Evolutionary conservation across 768 basidiomycete species (phyloP).

Genomic region (Boletus barrowsii): DNA sequence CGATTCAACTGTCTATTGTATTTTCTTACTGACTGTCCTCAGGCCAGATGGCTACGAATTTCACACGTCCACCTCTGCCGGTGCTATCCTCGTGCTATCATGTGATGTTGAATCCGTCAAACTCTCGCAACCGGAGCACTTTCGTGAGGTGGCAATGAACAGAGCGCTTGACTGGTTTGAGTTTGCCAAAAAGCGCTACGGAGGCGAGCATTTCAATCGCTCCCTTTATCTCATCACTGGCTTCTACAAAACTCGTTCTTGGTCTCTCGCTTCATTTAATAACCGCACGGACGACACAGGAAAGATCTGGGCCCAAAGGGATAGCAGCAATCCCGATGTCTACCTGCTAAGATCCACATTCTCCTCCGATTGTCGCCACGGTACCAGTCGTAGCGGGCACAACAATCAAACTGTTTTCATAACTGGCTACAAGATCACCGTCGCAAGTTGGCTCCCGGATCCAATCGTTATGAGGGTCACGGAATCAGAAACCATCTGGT

Average conservation of each 20-base stretch:
- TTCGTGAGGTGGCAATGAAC: background rate
- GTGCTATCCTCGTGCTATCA: background rate
- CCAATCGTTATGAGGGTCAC: background rate
- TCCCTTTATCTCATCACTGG: slow-evolving; percentile 5
- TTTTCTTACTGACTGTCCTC: background rate
- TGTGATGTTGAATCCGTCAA: background rate
- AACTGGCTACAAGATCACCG: background rate
- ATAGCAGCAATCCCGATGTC: background rate
- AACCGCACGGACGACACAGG: background rate
- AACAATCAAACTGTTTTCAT: slow-evolving; percentile 1
- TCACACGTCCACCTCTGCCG: background rate
- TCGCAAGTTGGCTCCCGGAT: background rate
- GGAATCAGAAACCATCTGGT: background rate
- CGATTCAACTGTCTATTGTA: background rate
- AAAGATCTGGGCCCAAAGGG: background rate
- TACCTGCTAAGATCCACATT: background rate
- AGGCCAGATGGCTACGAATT: background rate
- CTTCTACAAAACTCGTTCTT: background rate
- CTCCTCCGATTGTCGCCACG: background rate
- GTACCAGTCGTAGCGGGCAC: background rate
- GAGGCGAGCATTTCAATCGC: background rate
- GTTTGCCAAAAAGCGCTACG: background rate
- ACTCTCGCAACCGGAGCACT: background rate
- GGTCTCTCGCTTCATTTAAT: background rate
- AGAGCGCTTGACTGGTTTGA: background rate